Conservation (phyloP, 75 land plant genomes). For the Pinus tabuliformis region DNA sequence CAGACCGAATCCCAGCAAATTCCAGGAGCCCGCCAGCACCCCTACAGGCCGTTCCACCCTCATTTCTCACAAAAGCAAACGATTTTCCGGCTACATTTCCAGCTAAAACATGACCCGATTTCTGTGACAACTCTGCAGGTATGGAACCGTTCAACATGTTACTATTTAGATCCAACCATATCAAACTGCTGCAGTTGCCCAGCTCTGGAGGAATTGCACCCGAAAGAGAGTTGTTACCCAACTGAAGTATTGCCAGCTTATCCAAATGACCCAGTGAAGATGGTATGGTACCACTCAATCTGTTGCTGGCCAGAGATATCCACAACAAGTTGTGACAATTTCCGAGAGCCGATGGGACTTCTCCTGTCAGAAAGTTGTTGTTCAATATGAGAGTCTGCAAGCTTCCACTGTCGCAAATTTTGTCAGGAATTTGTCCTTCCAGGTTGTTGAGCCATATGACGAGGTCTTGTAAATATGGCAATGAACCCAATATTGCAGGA, state of each 20-base stretch:
- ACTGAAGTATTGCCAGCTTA: constrained; percentile 62
- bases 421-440: constrained; percentile 72
- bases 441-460: constrained; percentile 68
- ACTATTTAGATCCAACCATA: constrained; percentile 70
- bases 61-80: constrained; percentile 55
- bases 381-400: constrained; percentile 76
- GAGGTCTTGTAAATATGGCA: constrained; percentile 57
- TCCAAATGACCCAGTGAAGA: constrained; percentile 43
- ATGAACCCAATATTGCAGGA: constrained; percentile 35
- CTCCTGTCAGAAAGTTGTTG: constrained; percentile 59
- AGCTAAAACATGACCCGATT: constrained; percentile 48
- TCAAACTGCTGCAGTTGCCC: constrained; percentile 58
- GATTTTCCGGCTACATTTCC: constrained; percentile 50
- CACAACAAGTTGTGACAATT: constrained; percentile 44
- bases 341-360: constrained; percentile 46
- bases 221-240: constrained; percentile 61
- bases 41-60: constrained; percentile 52
- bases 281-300: constrained; percentile 70
- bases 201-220: constrained; percentile 69
- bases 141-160: constrained; percentile 61
- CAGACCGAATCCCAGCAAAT: constrained; percentile 54
- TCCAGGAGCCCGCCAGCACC: constrained; percentile 69
- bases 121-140: constrained; percentile 52
- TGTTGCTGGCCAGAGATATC: constrained; percentile 76
- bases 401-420: constrained; percentile 35